Base-by-base conservation (phyloP, 352 stramenopile species). In the Phytophthora meadii region DNA sequence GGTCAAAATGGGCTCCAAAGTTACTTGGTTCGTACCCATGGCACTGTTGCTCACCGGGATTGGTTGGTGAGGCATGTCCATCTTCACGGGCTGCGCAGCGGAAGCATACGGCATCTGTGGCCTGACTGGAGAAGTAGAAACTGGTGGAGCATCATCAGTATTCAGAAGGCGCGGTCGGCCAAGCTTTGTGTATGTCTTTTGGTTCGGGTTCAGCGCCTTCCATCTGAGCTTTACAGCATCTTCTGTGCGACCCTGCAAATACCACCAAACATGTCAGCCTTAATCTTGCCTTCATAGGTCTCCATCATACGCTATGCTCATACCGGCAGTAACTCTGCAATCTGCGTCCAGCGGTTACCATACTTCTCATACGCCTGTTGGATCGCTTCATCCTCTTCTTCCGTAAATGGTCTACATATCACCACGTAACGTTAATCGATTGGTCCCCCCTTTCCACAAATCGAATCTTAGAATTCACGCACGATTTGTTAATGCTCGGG, bases 401-500 rank as follows among this genome's bases (percentile, higher is more conserved):
- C 68, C 0, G 80, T 87, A 61, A 91, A 91, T 27, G 82, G 81
- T 19, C 81, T 89, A 39, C 27, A 30, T 8, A 30, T 45, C 44
- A 62, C 28, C 37, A 63, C 7, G 25, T 25, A 50, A 14, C 5
- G 5, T 67, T 56, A 68, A 24, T 57, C 32, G 4, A 45, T 34
- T 14, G 34, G 32, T 24, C 40, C 12, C 11, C 4, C 14, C 22
- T 22, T 10, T 28, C 46, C 30, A 6, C 1, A 12, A 59, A 22
- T 24, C 8, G 30, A 9, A 54, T 17, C 5, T 25, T 6, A 30
- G 6, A 54, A 45, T 15, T 32, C 41, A 39, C 79, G 45, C 69
- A 94, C 86, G 80, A 77, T 77, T 93, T 93, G 71, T 93, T 95
- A 65, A 98, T 92, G 52, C 88, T 95, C 12, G 97, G 97, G 73